These are phyloP conservation scores for Wickerhamomyces xylosicus DNA, from an alignment of 805 yeast genomes.

Conservation along the genomic window DNA sequence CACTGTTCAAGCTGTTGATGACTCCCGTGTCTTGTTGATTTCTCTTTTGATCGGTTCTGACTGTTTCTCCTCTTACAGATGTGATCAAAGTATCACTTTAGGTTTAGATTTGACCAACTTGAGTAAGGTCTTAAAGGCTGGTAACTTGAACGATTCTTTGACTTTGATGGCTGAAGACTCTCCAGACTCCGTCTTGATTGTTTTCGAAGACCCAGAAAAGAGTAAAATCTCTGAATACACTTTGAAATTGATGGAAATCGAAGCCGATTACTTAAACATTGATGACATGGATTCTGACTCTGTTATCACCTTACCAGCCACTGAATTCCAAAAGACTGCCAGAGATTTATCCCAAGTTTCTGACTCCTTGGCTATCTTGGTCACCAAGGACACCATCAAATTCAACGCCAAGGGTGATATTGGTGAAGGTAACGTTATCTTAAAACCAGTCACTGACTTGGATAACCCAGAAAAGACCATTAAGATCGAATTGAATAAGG, in stretches of 20 bases:
- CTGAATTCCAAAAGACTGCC: conserved; percentile 81
- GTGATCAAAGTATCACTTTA: conserved; percentile 86
- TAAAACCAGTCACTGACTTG: conserved; percentile 76
- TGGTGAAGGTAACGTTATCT: conserved; percentile 77
- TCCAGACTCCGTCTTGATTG: conserved; percentile 68
- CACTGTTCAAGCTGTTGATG: conserved; percentile 95
- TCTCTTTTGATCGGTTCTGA: conserved; percentile 80
- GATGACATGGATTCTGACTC: conserved; percentile 92
- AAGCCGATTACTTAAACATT: conserved; percentile 85
- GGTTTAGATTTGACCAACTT: conserved; percentile 88
- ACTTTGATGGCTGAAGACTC: conserved; percentile 84
- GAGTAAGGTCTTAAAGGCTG: conserved; percentile 82
- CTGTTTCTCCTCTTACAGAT: conserved; percentile 86
- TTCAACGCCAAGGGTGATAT: conserved; percentile 87
- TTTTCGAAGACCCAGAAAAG: conserved; percentile 84
- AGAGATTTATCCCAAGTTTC: conserved; percentile 80
- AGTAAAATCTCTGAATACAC: conserved; percentile 90
- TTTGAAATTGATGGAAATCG: conserved; percentile 91
- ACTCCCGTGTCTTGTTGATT: conserved; percentile 88
- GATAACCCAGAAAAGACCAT: conserved; percentile 72
- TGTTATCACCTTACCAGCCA: conserved; percentile 75
- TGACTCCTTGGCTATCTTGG: conserved; percentile 77
- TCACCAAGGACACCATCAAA: conserved; percentile 86
- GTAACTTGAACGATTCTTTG: conserved; percentile 79
- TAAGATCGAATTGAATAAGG: conserved; percentile 68